Percentiles rank a stretch among this genome's conserved stretches.
phyloP scores from a whole-genome alignment of 331 rosid species.

The Dryas integrifolia region DNA sequence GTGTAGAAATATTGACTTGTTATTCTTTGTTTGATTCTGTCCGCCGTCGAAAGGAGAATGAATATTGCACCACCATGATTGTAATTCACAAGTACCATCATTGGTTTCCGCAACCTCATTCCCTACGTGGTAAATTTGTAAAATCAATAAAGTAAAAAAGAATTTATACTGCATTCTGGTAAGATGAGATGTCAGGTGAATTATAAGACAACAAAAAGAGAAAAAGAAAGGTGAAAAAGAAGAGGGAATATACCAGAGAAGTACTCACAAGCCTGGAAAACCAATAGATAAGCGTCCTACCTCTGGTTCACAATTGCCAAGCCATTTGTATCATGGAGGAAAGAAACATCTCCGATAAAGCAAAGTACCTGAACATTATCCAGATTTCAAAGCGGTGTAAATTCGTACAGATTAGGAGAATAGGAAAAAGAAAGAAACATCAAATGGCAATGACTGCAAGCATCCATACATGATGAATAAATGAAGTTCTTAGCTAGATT shows the following conservation, averaged over 20 bases:
- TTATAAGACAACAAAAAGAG: background rate
- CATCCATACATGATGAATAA: background rate
- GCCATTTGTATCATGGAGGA: slow-evolving; percentile 90
- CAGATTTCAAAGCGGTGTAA: slow-evolving; percentile 14
- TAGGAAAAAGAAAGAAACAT: background rate
- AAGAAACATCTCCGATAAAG: slow-evolving; percentile 87
- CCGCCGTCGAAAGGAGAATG: slow-evolving; percentile 78
- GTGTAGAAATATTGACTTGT: slow-evolving; percentile 66
- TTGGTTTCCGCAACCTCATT: slow-evolving; percentile 79
- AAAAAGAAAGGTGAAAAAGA: background rate
- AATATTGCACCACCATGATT: slow-evolving; percentile 96
- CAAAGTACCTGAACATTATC: slow-evolving; percentile 59
- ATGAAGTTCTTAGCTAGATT: background rate
- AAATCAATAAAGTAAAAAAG: background rate
- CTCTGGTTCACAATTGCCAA: slow-evolving; percentile 73
- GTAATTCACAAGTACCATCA: slow-evolving; percentile 72
- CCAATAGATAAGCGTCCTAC: slow-evolving; percentile 40
- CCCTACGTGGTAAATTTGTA: slow-evolving; percentile 29
- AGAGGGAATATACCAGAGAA: slow-evolving; percentile 4
- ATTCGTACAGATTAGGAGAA: slow-evolving; percentile 8
- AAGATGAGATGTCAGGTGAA: background rate
- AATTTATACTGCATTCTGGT: background rate
- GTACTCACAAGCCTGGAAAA: slow-evolving; percentile 20
- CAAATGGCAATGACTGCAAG: background rate
- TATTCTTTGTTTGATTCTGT: slow-evolving; percentile 53